Evolutionary conservation across 2,329 filamentous ascomycete species (phyloP).

Genomic region (Dactylellina sp.): DNA sequence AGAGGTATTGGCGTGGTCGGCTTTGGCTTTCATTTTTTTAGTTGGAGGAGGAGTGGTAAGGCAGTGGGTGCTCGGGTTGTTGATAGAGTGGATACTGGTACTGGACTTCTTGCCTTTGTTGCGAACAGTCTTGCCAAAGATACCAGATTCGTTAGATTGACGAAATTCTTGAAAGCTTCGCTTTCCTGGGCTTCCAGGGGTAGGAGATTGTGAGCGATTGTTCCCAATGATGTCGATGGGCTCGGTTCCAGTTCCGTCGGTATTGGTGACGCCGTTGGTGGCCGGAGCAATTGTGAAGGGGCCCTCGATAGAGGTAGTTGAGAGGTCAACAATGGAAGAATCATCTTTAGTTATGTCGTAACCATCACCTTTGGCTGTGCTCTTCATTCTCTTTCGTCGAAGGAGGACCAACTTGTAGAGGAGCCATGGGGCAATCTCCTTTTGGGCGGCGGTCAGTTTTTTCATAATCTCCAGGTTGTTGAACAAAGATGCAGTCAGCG

Average conservation of each 20-base stretch:
- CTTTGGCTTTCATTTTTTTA: not conserved
- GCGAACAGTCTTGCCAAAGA: not conserved
- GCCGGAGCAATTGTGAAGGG: not conserved
- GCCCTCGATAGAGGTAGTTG: not conserved
- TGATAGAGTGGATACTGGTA: not conserved
- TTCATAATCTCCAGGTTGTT: not conserved
- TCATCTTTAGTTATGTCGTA: not conserved
- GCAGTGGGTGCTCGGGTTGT: not conserved
- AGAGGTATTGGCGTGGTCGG: not conserved
- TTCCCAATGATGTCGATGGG: not conserved
- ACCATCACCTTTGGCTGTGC: not conserved
- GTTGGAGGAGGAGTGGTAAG: not conserved
- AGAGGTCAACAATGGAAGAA: not conserved
- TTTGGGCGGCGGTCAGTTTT: conserved; percentile 22
- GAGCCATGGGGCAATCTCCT: conserved; percentile 33
- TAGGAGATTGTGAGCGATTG: conserved; percentile 2
- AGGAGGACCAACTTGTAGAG: conserved; percentile 39
- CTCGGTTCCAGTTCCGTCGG: not conserved
- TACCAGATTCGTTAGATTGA: not conserved
- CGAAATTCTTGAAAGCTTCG: conserved; percentile 4
- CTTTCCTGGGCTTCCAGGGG: conserved; percentile 1
- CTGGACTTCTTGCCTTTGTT: not conserved
- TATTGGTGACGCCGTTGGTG: not conserved
- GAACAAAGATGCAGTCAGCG: conserved; percentile 3
- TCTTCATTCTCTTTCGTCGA: conserved; percentile 36